A percentile compares a stretch with the other conserved stretches of the same genome.
Evolutionary conservation across 1,139 yeast genomes (phyloP).

Genomic region (Torulaspora globosa): DNA sequence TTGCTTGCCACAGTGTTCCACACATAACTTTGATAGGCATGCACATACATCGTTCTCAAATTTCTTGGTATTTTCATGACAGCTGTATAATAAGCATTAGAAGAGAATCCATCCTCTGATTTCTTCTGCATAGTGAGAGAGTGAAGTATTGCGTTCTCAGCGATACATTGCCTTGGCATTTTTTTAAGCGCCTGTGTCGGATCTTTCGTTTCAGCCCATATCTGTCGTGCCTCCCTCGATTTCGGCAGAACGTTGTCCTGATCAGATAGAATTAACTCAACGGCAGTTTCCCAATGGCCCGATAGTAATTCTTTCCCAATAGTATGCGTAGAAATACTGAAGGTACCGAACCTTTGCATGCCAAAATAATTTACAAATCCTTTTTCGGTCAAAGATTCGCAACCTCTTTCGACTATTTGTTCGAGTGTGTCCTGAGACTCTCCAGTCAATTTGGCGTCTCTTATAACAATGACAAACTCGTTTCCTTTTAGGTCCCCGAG

Average conservation of each 20-base stretch:
- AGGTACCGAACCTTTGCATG: constrained; percentile 96
- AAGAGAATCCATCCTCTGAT: constrained; percentile 46
- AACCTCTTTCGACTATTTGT: constrained; percentile 47
- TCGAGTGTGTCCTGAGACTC: constrained; percentile 34
- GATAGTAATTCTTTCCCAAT: constrained; percentile 70
- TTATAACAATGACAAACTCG: constrained; percentile 76
- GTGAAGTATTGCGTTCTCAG: constrained; percentile 71
- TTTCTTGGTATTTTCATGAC: constrained; percentile 89
- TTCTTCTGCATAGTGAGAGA: constrained; percentile 49
- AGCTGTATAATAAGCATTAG: constrained; percentile 63
- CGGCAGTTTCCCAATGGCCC: constrained; percentile 77
- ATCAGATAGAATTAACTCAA: constrained; percentile 70
- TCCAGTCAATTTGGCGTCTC: constrained; percentile 51
- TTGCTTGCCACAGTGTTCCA: constrained; percentile 88
- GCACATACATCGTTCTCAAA: constrained; percentile 89
- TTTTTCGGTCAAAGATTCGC: constrained; percentile 53
- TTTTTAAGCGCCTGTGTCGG: constrained; percentile 58
- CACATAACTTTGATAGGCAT: constrained; percentile 92
- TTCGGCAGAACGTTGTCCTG: constrained; percentile 82
- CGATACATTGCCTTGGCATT: constrained; percentile 86
- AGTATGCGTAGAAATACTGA: constrained; percentile 83
- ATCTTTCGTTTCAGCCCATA: constrained; percentile 75
- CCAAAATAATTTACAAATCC: constrained; percentile 96
- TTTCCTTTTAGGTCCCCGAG: constrained; percentile 87
- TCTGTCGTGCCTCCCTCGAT: constrained; percentile 71